These are phyloP conservation scores for Rhodotorula glutinis DNA, from an alignment of 1,284 basidiomycete species.

Conservation along the genomic window DNA sequence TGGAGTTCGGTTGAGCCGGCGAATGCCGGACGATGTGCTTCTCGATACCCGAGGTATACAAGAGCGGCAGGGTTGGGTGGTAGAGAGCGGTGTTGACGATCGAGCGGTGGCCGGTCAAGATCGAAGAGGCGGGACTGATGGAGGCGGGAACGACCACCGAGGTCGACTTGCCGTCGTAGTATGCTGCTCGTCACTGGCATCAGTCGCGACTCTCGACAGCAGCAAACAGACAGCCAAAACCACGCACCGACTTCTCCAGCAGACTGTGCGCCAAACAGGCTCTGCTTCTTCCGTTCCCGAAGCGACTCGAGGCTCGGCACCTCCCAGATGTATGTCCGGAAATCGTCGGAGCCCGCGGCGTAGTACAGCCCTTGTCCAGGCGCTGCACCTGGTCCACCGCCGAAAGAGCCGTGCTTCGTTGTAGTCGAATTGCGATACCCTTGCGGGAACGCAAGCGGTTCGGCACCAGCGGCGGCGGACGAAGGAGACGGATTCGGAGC, in stretches of 20 bases:
- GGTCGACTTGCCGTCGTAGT: not conserved
- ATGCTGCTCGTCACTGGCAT: not conserved
- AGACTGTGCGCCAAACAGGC: not conserved
- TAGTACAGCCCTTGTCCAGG: slow-evolving; percentile 57
- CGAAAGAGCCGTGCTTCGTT: slow-evolving; percentile 77
- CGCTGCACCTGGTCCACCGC: slow-evolving; percentile 49
- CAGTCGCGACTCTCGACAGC: no score
- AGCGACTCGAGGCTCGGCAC: slow-evolving; percentile 58
- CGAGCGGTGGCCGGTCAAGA: slow-evolving; percentile 60
- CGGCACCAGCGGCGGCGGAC: slow-evolving; percentile 42
- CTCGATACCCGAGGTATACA: slow-evolving; percentile 69
- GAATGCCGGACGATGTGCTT: slow-evolving; percentile 64
- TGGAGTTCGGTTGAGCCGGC: slow-evolving; percentile 41
- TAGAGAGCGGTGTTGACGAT: slow-evolving; percentile 69
- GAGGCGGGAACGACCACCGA: slow-evolving; percentile 8
- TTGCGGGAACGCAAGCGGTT: slow-evolving; percentile 45
- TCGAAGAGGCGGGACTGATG: slow-evolving; percentile 12
- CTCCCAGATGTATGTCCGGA: slow-evolving; percentile 73
- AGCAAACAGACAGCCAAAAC: no score
- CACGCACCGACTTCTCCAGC: no score
- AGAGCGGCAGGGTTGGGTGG: slow-evolving; percentile 65
- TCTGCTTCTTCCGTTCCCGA: slow-evolving; percentile 50
- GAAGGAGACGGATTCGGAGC: slow-evolving; percentile 46
- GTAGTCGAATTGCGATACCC: slow-evolving; percentile 70
- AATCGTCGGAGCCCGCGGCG: slow-evolving; percentile 72